Evolutionary conservation across 2,329 filamentous ascomycete species (phyloP), one percentile per base, ranked within the genome.

Genomic region (Colletotrichum sp.): DNA sequence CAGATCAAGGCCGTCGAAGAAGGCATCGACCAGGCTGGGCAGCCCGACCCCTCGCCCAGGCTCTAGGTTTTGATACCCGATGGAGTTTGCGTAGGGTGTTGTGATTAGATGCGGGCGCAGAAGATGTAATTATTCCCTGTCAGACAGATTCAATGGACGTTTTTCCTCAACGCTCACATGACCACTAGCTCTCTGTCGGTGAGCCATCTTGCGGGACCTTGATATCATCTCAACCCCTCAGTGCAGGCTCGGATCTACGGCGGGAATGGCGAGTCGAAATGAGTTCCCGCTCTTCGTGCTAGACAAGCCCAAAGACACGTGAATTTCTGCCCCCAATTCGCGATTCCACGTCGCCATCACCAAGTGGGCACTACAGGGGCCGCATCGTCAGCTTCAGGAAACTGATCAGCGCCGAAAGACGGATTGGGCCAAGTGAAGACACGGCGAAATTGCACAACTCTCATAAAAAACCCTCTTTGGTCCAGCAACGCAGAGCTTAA

Each of bases 1-100:
- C 79, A 78, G 75, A 78, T 78, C 75, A 78, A 78, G 60, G 76
- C 75, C 24, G 26, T 69, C 10, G 76, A 78, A n/a, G 76, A 75
- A 32, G 67, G 68, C 7, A 68, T 78, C 10, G 72, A 77, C 26
- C 67, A 75, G 59, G 16, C 24, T 26, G 36, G 32, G 16, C 34
- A n/a, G 36, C 26, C 36, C 5, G 24, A 18, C 5, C 55, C 67
- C 26, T 18, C 18, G 34, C 67, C 55, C 12, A 60, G 55, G 67
- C 67, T 68, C 5, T 68, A 68, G 26, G 39, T 21, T 21, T 15
- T 32, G 26, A n/a, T 16, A 52, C 57, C 6, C 28, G 18, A 63
- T 63, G 34, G 36, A 39, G n/a, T 36, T 57, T n/a, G 39, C 24
- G 44, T 13, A 55, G 8, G 62, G 16, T 28, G 8, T 3, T 16